Percentiles rank a stretch among this genome's conserved stretches.
These are phyloP conservation scores for Onygenales sp. DNA, from an alignment of 2,329 filamentous ascomycete genomes.

Conservation along the genomic window DNA sequence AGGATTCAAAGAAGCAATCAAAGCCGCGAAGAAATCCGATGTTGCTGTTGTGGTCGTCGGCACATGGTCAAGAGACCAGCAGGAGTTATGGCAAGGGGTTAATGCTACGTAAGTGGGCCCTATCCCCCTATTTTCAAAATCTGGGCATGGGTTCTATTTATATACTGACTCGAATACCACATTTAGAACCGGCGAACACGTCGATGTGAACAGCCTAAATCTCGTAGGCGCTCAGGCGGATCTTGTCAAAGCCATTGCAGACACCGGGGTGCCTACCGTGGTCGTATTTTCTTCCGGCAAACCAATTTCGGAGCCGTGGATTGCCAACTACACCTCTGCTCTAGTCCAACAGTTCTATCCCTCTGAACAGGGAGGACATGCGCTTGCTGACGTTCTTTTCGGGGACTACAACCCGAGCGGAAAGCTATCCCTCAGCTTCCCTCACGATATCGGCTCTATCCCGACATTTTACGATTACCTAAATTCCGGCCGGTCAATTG, in stretches of 20 bases:
- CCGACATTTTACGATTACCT: constrained; percentile 65
- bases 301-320: constrained; percentile 64
- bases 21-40: constrained; percentile 56
- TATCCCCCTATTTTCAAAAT: not conserved
- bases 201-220: constrained; percentile 54
- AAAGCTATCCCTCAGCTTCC: constrained; percentile 58
- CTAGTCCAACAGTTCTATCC: constrained; percentile 69
- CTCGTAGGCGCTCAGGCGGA: constrained; percentile 62
- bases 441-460: constrained; percentile 55
- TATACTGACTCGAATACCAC: not conserved
- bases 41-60: constrained; percentile 65
- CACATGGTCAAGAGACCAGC: constrained; percentile 66
- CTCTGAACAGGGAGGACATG: constrained; percentile 57
- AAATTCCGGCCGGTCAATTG: constrained; percentile 51
- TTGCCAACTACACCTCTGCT: constrained; percentile 54
- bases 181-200: constrained; percentile 55
- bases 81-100: constrained; percentile 58
- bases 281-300: constrained; percentile 63
- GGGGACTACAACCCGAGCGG: constrained; percentile 58
- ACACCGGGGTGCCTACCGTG: constrained; percentile 57
- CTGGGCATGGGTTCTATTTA: not conserved
- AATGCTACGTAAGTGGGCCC: constrained; percentile 48
- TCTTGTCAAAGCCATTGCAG: constrained; percentile 57
- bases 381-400: constrained; percentile 57
- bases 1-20: constrained; percentile 57